Evolutionary conservation across 2,329 filamentous ascomycete species (phyloP).

Genomic region (Fusarium chaquense): DNA sequence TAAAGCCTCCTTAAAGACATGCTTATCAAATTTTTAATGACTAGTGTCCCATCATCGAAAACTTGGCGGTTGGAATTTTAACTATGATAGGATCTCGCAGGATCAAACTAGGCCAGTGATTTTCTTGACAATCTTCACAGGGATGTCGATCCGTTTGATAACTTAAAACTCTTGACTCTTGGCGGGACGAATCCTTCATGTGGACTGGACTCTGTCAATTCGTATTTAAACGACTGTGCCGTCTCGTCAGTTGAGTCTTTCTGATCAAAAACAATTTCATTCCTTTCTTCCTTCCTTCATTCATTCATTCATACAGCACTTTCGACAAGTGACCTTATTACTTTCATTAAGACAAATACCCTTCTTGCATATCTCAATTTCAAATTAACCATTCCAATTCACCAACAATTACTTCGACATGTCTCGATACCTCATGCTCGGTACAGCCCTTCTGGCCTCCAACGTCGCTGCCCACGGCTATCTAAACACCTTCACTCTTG

Average conservation of each 20-base stretch:
- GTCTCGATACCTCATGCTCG: conserved; percentile 27
- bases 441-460: conserved; percentile 31
- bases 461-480: conserved; percentile 46
- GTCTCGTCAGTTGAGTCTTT: too few relatives aligned
- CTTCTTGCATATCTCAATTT: background rate
- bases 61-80: background rate
- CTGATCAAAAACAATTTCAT: background rate
- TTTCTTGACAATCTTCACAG: background rate
- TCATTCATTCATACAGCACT: conserved; percentile 3
- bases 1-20: background rate
- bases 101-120: background rate
- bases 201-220: too few relatives aligned
- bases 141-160: conserved; percentile 9
- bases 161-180: conserved; percentile 10
- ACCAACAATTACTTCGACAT: conserved; percentile 13
- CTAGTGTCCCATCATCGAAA: background rate
- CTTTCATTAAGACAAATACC: background rate
- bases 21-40: background rate
- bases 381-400: background rate
- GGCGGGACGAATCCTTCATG: background rate
- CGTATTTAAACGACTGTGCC: background rate
- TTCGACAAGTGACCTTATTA: conserved; percentile 22
- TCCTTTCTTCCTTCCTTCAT: background rate
- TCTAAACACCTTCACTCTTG: conserved; percentile 40
- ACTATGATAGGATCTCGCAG: background rate